Conservation (phyloP, 2,329 filamentous ascomycete genomes). For the Escovopsis weberi region DNA sequence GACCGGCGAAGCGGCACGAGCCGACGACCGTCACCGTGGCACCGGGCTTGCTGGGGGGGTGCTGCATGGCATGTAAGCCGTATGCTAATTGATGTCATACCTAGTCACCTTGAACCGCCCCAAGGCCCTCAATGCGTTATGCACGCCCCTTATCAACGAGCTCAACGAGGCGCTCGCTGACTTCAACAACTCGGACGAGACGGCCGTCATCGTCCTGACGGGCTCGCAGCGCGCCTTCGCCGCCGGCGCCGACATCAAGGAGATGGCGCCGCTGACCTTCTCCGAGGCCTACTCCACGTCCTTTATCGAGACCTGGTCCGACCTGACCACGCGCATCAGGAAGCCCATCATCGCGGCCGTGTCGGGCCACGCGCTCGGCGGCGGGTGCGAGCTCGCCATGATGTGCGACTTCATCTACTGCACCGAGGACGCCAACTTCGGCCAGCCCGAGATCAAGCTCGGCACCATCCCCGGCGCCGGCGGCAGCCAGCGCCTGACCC, state of each 20-base stretch:
- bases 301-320: slow-evolving; percentile 93
- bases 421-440: slow-evolving; percentile 73
- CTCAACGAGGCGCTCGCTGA: slow-evolving; percentile 63
- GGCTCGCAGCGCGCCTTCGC: slow-evolving; percentile 85
- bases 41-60: too few species aligned
- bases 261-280: slow-evolving; percentile 91
- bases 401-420: slow-evolving; percentile 97
- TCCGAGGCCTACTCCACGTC: slow-evolving; percentile 72
- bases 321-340: slow-evolving; percentile 69
- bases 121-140: slow-evolving; percentile 89
- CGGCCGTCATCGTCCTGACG: slow-evolving; percentile 70
- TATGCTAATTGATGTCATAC: slow-evolving; percentile 1
- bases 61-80: background rate
- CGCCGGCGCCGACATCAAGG: slow-evolving; percentile 95
- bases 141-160: slow-evolving; percentile 78
- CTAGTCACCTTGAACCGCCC: slow-evolving; percentile 85
- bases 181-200: slow-evolving; percentile 54
- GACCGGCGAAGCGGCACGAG: too few species aligned
- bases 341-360: slow-evolving; percentile 92
- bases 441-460: slow-evolving; percentile 93
- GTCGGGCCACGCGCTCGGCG: slow-evolving; percentile 85
- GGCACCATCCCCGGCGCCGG: slow-evolving; percentile 87
- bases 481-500: slow-evolving; percentile 76
- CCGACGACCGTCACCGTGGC: too few species aligned
- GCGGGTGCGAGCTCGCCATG: slow-evolving; percentile 91